These are phyloP conservation scores for Phaeosphaeriaceae sp. DNA, from an alignment of 2,329 filamentous ascomycete genomes.

Conservation along the genomic window DNA sequence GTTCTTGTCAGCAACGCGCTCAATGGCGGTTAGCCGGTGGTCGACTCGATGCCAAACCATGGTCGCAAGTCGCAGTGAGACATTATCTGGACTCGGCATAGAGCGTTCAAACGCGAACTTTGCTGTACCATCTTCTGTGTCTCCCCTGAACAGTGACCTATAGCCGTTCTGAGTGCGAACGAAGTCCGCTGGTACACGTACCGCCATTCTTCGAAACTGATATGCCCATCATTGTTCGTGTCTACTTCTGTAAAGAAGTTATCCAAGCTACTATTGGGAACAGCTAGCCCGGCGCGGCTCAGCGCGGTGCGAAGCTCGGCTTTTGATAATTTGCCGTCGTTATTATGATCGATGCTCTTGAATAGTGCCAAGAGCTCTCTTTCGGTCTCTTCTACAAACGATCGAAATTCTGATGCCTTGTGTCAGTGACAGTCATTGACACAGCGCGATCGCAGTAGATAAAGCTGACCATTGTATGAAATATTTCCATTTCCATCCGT, in stretches of 20 bases:
- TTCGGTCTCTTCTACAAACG: constrained; percentile 87
- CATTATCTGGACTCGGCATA: not conserved
- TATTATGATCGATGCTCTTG: constrained; percentile 81
- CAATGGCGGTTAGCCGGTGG: not conserved
- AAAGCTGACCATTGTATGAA: constrained; percentile 75
- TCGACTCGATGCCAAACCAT: constrained; percentile 1
- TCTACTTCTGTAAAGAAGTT: constrained; percentile 92
- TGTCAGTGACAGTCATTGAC: constrained; percentile 20
- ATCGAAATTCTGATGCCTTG: constrained; percentile 74
- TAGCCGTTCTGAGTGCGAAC: not conserved
- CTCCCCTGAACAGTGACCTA: not conserved
- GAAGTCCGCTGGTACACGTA: constrained; percentile 55
- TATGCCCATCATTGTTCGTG: constrained; percentile 82
- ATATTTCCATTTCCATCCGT: constrained; percentile 88
- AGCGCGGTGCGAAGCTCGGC: constrained; percentile 83
- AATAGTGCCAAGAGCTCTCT: constrained; percentile 83
- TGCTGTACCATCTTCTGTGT: not conserved
- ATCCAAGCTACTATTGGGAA: constrained; percentile 77
- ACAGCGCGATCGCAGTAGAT: not conserved
- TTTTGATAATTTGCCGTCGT: constrained; percentile 85
- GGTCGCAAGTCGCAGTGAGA: constrained; percentile 1
- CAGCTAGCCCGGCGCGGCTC: constrained; percentile 74
- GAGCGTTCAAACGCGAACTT: not conserved
- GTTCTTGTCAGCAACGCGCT: constrained; percentile 19
- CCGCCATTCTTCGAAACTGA: constrained; percentile 97